Evolutionary conservation across 768 basidiomycete genomes (phyloP), one percentile per base, ranked within the genome.

Genomic region (Hebeloma cylindrosporum): DNA sequence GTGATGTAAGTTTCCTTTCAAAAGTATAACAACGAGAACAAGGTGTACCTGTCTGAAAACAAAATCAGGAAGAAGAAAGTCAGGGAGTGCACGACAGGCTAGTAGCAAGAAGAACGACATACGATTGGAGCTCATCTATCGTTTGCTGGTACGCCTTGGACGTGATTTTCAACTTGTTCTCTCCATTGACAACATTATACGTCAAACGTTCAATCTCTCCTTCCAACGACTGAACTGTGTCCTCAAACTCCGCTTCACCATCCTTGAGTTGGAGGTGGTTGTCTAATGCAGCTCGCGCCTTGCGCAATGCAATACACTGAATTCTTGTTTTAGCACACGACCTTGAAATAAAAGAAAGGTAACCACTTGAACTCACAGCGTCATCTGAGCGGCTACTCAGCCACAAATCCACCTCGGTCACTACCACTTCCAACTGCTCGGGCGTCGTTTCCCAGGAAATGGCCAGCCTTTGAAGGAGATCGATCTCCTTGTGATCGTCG

Each of bases 391-490:
- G 72, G n/a, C 50, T 48, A 16, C 57, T 56, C 40, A 85, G 66
- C 78, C 80, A 86, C 23, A 58, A 52, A 39, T 77, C 72, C 28
- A 79, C 75, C 53, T 80, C 78, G 16, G 56, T 56, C 18, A 75
- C 61, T 16, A 80, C 57, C 6, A 65, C 67, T 33, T 61, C 34
- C 34, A 67, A 40, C 30, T 69, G 63, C 4, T 65, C 61, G 3
- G 67, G 60, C 18, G 71, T 62, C 13, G 66, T 61, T 36, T 74
- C 71, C 67, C 73, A 76, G 26, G 66, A 57, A 21, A 70, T 31
- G 1, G 62, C 60, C 7, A 75, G 53, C 42, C 64, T 61, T 47
- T 69, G 62, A 29, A 76, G 38, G 28, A 72, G 58, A 40, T 70
- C 67, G 16, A 60, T 39, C 35, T 69, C 72, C 44, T 60, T 63